Percentiles rank a stretch among this genome's conserved stretches.
These are phyloP conservation scores for Lumnitzera littorea DNA, from an alignment of 345 rosid genomes.

Conservation along the genomic window DNA sequence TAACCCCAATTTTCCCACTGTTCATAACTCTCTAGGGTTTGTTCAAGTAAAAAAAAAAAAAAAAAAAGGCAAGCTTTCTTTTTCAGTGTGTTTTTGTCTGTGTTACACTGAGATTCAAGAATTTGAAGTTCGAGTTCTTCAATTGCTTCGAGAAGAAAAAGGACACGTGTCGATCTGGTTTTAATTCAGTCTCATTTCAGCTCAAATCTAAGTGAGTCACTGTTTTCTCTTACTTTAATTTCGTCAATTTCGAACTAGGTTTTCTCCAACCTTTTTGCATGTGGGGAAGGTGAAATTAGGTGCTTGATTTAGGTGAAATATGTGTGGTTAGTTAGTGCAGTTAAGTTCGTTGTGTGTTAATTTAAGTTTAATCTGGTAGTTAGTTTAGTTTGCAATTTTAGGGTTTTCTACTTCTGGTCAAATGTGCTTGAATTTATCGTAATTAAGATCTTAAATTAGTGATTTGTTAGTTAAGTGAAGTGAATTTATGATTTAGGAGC, in stretches of 20 bases:
- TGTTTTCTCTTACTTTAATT: constrained; percentile 12
- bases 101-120: constrained; percentile 23
- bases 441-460: too few relatives aligned
- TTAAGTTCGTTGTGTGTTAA: constrained; percentile 13
- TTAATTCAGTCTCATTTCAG: constrained; percentile 36
- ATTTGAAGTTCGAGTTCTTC: constrained; percentile 31
- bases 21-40: too few relatives aligned
- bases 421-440: too few relatives aligned
- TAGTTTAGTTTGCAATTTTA: too few relatives aligned
- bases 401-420: too few relatives aligned
- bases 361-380: neutral
- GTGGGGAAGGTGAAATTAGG: too few relatives aligned
- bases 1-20: too few relatives aligned
- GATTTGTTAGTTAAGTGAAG: too few relatives aligned
- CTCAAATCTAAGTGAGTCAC: constrained; percentile 50
- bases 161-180: constrained; percentile 60
- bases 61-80: neutral
- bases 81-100: constrained; percentile 13
- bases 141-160: constrained; percentile 22
- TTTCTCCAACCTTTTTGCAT: too few relatives aligned
- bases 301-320: too few relatives aligned
- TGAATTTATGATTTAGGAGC: too few relatives aligned
- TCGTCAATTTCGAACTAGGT: constrained; percentile 2
- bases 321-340: neutral
- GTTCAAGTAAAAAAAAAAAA: too few relatives aligned